These are phyloP conservation scores for Phytophthora macrochlamydospora DNA, from an alignment of 352 stramenopile species.

Conservation along the genomic window DNA sequence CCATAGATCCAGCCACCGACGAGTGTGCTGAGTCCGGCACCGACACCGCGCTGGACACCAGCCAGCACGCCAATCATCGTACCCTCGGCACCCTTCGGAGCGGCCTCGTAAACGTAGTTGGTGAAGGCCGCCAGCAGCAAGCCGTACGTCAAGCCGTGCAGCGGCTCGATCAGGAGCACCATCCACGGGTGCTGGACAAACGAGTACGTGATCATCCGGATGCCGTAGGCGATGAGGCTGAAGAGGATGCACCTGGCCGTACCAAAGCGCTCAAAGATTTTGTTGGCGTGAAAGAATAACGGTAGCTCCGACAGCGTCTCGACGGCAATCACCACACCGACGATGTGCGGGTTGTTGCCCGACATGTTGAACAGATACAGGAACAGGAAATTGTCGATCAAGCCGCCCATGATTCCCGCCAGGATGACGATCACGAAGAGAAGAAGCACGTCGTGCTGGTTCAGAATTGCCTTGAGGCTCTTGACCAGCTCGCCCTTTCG, in stretches of 20 bases:
- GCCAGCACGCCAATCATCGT: slow-evolving; percentile 52
- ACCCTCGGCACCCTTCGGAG: slow-evolving; percentile 41
- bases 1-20: slow-evolving; percentile 47
- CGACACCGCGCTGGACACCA: slow-evolving; percentile 42
- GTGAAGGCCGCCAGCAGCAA: slow-evolving; percentile 45
- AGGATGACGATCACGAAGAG: slow-evolving; percentile 45
- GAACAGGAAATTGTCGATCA: slow-evolving; percentile 45
- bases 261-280: slow-evolving; percentile 43
- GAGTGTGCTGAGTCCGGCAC: slow-evolving; percentile 40
- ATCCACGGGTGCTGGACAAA: slow-evolving; percentile 46
- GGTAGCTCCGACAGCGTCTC: slow-evolving; percentile 51
- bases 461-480: slow-evolving; percentile 33
- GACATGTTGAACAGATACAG: slow-evolving; percentile 46
- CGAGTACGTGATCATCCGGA: slow-evolving; percentile 42
- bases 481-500: slow-evolving; percentile 34
- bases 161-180: slow-evolving; percentile 40
- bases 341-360: slow-evolving; percentile 38
- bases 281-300: slow-evolving; percentile 56
- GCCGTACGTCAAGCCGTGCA: slow-evolving; percentile 52
- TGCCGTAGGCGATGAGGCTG: slow-evolving; percentile 44
- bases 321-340: slow-evolving; percentile 42
- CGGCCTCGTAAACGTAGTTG: slow-evolving; percentile 47
- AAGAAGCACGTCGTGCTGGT: slow-evolving; percentile 35
- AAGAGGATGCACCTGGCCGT: slow-evolving; percentile 40
- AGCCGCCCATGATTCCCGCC: slow-evolving; percentile 34